phyloP scores from a whole-genome alignment of 208 protist genomes.

The Entamoeba histolytica region DNA sequence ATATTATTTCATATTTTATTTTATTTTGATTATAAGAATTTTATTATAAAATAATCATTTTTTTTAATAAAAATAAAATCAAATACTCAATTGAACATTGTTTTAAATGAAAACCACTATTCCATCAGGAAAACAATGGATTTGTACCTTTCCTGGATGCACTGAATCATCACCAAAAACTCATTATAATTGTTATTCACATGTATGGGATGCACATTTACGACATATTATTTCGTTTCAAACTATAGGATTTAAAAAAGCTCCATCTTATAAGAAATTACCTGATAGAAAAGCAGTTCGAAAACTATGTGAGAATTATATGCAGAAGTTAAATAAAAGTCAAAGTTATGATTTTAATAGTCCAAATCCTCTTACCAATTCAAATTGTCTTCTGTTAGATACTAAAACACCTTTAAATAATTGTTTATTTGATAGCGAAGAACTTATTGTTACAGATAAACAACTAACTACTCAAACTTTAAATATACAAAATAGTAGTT shows the following conservation, averaged over 20 bases:
- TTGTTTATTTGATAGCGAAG: not conserved
- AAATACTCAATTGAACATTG: too few species aligned
- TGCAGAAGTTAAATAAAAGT: not conserved
- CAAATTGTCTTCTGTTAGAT: not conserved
- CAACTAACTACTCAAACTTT: not conserved
- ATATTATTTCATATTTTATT: too few species aligned
- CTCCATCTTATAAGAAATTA: not conserved
- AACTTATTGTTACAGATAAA: not conserved
- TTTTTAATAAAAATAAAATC: too few species aligned
- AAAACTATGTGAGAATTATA: not conserved
- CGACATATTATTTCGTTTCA: not conserved
- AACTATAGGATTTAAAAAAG: not conserved
- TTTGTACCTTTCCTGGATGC: not conserved
- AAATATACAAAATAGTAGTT: not conserved
- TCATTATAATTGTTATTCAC: too few species aligned
- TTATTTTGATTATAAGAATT: too few species aligned
- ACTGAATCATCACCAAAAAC: too few species aligned
- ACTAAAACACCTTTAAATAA: not conserved
- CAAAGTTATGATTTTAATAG: not conserved
- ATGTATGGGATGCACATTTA: not conserved
- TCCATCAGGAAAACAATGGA: not conserved
- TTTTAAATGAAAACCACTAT: too few species aligned
- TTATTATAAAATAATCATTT: too few species aligned
- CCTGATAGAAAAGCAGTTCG: not conserved
- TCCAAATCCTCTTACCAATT: not conserved